A percentile compares a stretch with the other conserved stretches of the same genome.
phyloP scores from a whole-genome alignment of 108 stramenopile genomes.

The Skeletonema tropicum region DNA sequence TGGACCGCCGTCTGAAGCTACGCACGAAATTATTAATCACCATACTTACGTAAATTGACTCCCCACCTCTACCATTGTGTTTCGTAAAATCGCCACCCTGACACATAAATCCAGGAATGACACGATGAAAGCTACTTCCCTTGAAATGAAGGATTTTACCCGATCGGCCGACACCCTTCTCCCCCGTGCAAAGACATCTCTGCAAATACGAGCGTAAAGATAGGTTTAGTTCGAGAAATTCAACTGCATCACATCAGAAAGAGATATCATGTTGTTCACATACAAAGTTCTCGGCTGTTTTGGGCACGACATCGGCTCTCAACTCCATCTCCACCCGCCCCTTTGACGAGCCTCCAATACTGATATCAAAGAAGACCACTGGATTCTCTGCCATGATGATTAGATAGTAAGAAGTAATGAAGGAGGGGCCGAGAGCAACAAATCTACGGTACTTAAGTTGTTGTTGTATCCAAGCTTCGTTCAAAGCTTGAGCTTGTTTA shows the following conservation, averaged over 20 bases:
- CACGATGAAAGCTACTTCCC: slow-evolving; percentile 93
- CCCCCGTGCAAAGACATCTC: slow-evolving; percentile 78
- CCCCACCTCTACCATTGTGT: slow-evolving; percentile 71
- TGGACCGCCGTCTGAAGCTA: slow-evolving; percentile 69
- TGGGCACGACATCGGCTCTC: slow-evolving; percentile 86
- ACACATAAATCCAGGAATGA: slow-evolving; percentile 93
- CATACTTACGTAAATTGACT: slow-evolving; percentile 1
- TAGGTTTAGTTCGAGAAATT: too few species aligned
- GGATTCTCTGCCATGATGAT: slow-evolving; percentile 59
- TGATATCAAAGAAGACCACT: slow-evolving; percentile 96
- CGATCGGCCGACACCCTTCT: slow-evolving; percentile 74
- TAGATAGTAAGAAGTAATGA: too few species aligned
- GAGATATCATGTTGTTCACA: too few species aligned
- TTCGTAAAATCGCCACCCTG: slow-evolving; percentile 84
- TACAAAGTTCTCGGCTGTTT: slow-evolving; percentile 91
- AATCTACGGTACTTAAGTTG: too few species aligned
- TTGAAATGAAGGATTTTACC: slow-evolving; percentile 88
- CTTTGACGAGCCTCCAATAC: slow-evolving; percentile 77
- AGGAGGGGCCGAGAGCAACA: too few species aligned
- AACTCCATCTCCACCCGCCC: slow-evolving; percentile 89
- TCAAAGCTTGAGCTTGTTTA: too few species aligned
- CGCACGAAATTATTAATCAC: neutral
- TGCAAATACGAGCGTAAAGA: too few species aligned
- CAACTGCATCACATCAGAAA: too few species aligned
- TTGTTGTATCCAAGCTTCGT: too few species aligned